Base-by-base conservation (phyloP, 108 stramenopile genomes). In the Mediolabrus comicus region DNA sequence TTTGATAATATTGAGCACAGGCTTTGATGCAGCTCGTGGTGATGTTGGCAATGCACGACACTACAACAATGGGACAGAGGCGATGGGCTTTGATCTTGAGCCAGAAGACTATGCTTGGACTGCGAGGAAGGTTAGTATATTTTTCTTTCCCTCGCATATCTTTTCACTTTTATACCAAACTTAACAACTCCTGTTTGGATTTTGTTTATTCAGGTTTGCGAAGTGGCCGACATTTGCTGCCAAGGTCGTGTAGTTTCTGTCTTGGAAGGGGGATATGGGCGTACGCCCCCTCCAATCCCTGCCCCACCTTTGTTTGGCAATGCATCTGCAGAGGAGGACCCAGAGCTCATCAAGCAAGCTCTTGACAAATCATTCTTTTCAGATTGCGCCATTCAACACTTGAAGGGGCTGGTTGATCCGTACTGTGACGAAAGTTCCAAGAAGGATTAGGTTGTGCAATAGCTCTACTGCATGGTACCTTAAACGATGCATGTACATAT, bases 21-120 rank as follows among this genome's bases (percentile, higher is more conserved):
- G 99, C 13, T 99, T 99, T 80, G 99, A 99, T 78, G 98, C 96
- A 24, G 87, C 87, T 59, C 86, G 84, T 43, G 88, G 88, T 35
- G 97, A 97, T 71, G 90, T 92, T 28, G 91, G 91, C 11, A 95
- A 95, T 80, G 94, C 94, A 27, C 80, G 86, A 30, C 94, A 95
- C 69, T 84, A 83, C 55, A 56, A 69, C 10, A 80, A 84, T 26
- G 86, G 75, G 2, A 86, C 74, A 51, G 80, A 92, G 66, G 75
- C 74, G n/a, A 82, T 86, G 77, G 94, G 91, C 11, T 71, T 92
- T 14, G 90, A 95, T 65, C 75, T 95, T 17, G 88, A 84, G 57
- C 91, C 94, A 9, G 89, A 95, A 57, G 94, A 95, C 67, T 95
- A 49, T 49, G 46, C 46, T 26, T 75, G 74, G 74, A 91, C 91